phyloP scores from a whole-genome alignment of 495 filamentous ascomycete genomes.

The Sphaerosporella brunnea region DNA sequence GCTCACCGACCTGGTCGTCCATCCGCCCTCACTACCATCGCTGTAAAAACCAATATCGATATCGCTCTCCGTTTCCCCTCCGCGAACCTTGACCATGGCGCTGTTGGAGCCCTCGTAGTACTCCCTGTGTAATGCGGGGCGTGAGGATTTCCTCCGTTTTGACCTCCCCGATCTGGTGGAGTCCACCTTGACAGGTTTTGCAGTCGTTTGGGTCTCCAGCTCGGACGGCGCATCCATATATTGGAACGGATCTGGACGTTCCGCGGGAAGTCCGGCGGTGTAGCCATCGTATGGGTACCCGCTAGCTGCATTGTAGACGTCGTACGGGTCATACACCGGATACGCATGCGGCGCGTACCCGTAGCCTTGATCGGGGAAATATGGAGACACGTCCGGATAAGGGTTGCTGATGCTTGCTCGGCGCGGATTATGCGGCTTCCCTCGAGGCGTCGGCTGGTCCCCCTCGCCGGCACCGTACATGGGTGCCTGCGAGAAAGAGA shows the following conservation, averaged over 20 bases:
- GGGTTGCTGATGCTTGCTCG: not conserved
- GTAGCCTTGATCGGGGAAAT: not conserved
- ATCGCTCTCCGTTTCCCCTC: slow-evolving; percentile 2
- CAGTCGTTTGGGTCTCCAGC: too few species aligned
- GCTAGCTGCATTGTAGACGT: not conserved
- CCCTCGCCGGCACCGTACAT: not conserved
- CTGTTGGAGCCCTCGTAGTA: slow-evolving; percentile 6
- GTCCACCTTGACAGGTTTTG: not conserved
- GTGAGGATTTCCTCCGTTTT: slow-evolving; percentile 1
- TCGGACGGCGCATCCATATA: slow-evolving; percentile 6
- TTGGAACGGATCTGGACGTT: slow-evolving; percentile 6
- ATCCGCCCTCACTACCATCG: slow-evolving; percentile 1
- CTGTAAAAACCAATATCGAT: not conserved
- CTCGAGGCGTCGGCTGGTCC: not conserved
- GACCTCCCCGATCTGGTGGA: not conserved
- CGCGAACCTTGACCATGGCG: not conserved
- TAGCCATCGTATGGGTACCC: not conserved
- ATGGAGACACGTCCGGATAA: not conserved
- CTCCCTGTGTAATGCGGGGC: slow-evolving; percentile 5
- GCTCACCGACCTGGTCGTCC: not conserved
- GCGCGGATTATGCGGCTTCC: not conserved
- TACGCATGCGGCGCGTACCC: not conserved
- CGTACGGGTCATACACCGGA: not conserved
- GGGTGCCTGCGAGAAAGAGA: not conserved
- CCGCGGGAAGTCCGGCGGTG: not conserved